phyloP scores from a whole-genome alignment of 106 monocot species.

The Dioscorea alata region DNA sequence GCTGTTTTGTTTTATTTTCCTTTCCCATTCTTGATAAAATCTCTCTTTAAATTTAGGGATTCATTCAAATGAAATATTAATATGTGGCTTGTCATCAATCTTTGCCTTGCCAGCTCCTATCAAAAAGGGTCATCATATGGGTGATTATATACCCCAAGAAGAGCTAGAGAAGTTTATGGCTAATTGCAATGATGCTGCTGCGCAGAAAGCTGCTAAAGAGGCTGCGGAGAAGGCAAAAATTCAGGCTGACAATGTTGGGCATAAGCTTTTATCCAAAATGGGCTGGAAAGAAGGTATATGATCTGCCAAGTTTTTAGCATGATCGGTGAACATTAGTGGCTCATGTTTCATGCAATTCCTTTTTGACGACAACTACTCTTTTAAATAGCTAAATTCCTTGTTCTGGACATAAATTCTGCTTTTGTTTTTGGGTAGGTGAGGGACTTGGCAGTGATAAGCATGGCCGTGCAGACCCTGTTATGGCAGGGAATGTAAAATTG shows the following conservation, averaged over 20 bases:
- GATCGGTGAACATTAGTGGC: background rate
- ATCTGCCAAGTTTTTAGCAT: background rate
- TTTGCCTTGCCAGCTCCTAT: constrained; percentile 18
- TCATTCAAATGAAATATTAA: no score
- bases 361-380: no score
- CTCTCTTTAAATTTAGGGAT: no score
- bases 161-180: constrained; percentile 88
- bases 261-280: constrained; percentile 97
- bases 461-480: constrained; percentile 89
- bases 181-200: constrained; percentile 72
- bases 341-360: no score
- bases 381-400: no score
- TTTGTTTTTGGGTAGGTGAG: constrained; percentile 45
- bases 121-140: constrained; percentile 97
- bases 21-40: no score
- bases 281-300: constrained; percentile 98
- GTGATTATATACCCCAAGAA: constrained; percentile 91
- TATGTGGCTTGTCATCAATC: no score
- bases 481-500: constrained; percentile 74
- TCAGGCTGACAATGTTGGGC: constrained; percentile 95
- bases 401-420: no score
- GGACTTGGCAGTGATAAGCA: constrained; percentile 86
- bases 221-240: constrained; percentile 83
- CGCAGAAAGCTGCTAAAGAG: constrained; percentile 58
- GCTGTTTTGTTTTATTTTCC: no score